These are phyloP conservation scores for Mycena metata DNA, from an alignment of 768 basidiomycete genomes.

Conservation along the genomic window DNA sequence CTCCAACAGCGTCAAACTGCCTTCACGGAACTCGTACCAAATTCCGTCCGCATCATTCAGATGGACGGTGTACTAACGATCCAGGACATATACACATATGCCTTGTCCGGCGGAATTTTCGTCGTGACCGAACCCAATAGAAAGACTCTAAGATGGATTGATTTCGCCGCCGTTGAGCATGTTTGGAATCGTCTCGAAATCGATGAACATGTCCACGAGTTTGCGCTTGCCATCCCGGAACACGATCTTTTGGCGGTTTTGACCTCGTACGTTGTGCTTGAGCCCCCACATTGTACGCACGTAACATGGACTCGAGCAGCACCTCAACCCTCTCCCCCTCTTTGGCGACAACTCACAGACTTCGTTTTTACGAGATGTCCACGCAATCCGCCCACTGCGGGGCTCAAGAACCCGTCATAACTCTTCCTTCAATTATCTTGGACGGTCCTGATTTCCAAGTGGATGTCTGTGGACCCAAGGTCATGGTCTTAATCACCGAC, in stretches of 20 bases:
- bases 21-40: not conserved
- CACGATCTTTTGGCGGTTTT: slow-evolving; percentile 9
- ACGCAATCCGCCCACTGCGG: not conserved
- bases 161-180: not conserved
- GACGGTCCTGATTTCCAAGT: no score
- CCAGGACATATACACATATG: no score
- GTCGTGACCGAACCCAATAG: not conserved
- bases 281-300: not conserved
- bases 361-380: slow-evolving; percentile 10
- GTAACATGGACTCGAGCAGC: no score
- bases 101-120: not conserved
- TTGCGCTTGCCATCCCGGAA: slow-evolving; percentile 6
- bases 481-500: no score
- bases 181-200: slow-evolving; percentile 8
- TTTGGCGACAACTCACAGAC: not conserved
- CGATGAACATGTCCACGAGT: slow-evolving; percentile 3
- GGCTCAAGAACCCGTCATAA: slow-evolving; percentile 1
- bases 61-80: not conserved
- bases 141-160: not conserved
- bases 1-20: not conserved
- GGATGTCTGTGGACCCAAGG: no score
- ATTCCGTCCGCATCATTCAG: not conserved
- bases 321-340: no score
- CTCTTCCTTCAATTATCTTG: no score
- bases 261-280: not conserved